phyloP scores from a whole-genome alignment of 2,329 filamentous ascomycete genomes.

The Pseudogymnoascus sp. region DNA sequence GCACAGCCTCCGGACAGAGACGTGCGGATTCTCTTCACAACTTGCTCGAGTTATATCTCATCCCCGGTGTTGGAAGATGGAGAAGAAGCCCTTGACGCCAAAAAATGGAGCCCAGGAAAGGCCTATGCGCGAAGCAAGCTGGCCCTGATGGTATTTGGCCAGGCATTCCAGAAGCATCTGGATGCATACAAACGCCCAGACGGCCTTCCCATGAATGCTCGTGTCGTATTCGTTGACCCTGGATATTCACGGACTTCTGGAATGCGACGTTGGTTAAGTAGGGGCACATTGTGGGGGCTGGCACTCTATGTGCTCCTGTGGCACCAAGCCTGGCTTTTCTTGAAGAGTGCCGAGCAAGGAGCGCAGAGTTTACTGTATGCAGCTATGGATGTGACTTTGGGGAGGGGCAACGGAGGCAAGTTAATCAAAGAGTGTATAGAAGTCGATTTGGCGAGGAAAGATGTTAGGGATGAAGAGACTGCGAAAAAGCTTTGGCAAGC shows the following conservation, averaged over 20 bases:
- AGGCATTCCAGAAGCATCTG: slow-evolving; percentile 88
- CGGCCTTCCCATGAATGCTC: slow-evolving; percentile 70
- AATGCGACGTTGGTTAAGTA: slow-evolving; percentile 77
- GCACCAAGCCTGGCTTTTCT: slow-evolving; percentile 74
- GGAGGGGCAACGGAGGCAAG: slow-evolving; percentile 58
- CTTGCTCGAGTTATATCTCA: slow-evolving; percentile 81
- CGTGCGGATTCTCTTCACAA: slow-evolving; percentile 78
- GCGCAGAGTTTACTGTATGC: slow-evolving; percentile 83
- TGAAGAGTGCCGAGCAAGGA: slow-evolving; percentile 78
- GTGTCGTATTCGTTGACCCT: slow-evolving; percentile 82
- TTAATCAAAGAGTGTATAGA: slow-evolving; percentile 85
- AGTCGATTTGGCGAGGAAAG: slow-evolving; percentile 62
- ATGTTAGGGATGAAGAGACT: slow-evolving; percentile 70
- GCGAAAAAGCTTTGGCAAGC: slow-evolving; percentile 87
- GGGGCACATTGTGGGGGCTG: slow-evolving; percentile 77
- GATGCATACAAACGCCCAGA: slow-evolving; percentile 80
- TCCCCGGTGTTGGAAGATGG: slow-evolving; percentile 59
- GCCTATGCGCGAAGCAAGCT: slow-evolving; percentile 65
- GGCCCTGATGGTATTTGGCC: slow-evolving; percentile 81
- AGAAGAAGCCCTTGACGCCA: slow-evolving; percentile 36
- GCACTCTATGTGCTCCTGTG: slow-evolving; percentile 71
- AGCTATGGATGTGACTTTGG: slow-evolving; percentile 71
- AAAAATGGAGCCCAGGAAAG: slow-evolving; percentile 48
- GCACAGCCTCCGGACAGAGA: slow-evolving; percentile 92
- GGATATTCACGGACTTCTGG: slow-evolving; percentile 80